Evolutionary conservation across 306 rosid genomes (phyloP), one percentile per base, ranked within the genome.

Genomic region (Dalbergia cultrata): DNA sequence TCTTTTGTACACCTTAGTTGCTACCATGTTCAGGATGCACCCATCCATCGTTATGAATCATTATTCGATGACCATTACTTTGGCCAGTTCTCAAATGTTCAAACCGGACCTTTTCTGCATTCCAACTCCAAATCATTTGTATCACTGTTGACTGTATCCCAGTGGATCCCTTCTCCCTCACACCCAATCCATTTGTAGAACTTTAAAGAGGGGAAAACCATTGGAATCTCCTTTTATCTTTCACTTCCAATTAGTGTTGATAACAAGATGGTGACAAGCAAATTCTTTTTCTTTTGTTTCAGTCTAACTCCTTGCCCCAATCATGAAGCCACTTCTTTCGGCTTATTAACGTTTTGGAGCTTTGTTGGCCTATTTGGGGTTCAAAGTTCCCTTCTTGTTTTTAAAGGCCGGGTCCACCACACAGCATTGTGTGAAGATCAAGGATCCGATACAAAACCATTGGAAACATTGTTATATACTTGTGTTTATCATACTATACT

Each of bases 291-390:
- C 14, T 10, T 47, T 9, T 47, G 1, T 47, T 47, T 12, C 16
- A 14, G 53, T 47, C 5, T 52, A 52, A 16, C 53, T 47, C 53
- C 5, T 47, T 52, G 58, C 58, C 53, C 63, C 35, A 64, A 52
- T 7, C 50, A 33, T 50, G 19, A 76, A 76, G 80, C 80, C 34
- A 76, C 49, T 50, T 63, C 26, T 76, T 63, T 75, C 11, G 59
- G 62, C 21, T 33, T n/a, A 13, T 74, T 1, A 65, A 7, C 31
- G 21, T 0, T 66, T 66, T 13, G 17, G 10, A 34, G 49, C 70
- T 16, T 9, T n/a, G 10, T 56, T 19, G 31, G 10, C 4, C 31
- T 43, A 43, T n/a, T 56, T 44, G 61, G 9, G 70, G 21, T 13
- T 69, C 2, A 47, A 47, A 21, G 52, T 26, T 26, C 31, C 31